A percentile compares a stretch with the other conserved stretches of the same genome.
These are phyloP conservation scores for Phascolomyces articulosus DNA, from an alignment of 371 early-diverging fungal species.

Conservation along the genomic window DNA sequence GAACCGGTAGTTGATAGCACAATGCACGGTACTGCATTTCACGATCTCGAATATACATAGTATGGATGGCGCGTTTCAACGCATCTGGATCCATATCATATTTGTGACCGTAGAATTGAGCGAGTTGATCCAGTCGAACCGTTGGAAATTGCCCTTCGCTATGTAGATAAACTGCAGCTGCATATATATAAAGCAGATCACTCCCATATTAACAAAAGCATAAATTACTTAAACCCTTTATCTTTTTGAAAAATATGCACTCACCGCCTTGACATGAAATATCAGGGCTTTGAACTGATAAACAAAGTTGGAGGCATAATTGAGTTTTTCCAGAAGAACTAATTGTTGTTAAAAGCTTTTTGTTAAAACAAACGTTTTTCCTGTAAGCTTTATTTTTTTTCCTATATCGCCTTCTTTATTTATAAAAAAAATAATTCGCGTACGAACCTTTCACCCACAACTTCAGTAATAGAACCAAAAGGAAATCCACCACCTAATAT, in stretches of 20 bases:
- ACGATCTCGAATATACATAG: slow-evolving; percentile 66
- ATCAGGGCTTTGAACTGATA: slow-evolving; percentile 62
- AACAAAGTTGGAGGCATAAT: slow-evolving; percentile 73
- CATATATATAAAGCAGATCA: slow-evolving; percentile 4
- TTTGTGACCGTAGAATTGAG: slow-evolving; percentile 21
- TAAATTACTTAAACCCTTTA: too few relatives aligned
- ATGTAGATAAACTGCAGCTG: slow-evolving; percentile 61
- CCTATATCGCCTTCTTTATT: background rate
- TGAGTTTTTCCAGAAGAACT: slow-evolving; percentile 81
- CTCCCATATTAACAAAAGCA: background rate
- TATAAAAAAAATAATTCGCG: background rate
- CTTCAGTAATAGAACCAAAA: slow-evolving; percentile 56
- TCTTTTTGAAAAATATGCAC: background rate
- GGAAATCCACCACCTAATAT: slow-evolving; percentile 60
- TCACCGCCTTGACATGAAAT: slow-evolving; percentile 61
- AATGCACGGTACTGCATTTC: slow-evolving; percentile 75
- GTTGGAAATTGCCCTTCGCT: slow-evolving; percentile 69
- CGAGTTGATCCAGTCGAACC: slow-evolving; percentile 50
- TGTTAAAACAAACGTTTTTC: too few relatives aligned
- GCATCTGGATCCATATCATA: slow-evolving; percentile 14
- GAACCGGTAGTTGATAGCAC: slow-evolving; percentile 69
- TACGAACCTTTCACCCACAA: slow-evolving; percentile 60
- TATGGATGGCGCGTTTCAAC: slow-evolving; percentile 48
- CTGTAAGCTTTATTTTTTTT: too few relatives aligned
- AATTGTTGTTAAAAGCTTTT: background rate